Conservation (phyloP, 2,329 filamentous ascomycete species). For the Alternaria sp. region DNA sequence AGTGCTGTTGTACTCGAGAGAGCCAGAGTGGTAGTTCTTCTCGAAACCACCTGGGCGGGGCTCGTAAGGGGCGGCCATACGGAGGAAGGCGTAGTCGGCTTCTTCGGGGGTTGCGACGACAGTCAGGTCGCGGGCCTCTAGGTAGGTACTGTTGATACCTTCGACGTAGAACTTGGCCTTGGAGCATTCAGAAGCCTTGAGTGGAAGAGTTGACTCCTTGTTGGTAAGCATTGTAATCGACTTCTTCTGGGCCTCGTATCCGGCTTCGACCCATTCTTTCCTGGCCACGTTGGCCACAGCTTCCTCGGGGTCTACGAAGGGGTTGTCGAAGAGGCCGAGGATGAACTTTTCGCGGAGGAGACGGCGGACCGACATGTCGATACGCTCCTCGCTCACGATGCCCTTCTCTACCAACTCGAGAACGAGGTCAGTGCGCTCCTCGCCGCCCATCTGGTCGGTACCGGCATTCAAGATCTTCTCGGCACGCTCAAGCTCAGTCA, state of each 20-base stretch:
- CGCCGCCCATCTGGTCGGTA: conserved; percentile 61
- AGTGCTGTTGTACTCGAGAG: conserved; percentile 50
- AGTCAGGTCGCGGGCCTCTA: conserved; percentile 39
- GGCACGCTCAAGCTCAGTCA: conserved; percentile 52
- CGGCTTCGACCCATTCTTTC: conserved; percentile 50
- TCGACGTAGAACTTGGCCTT: conserved; percentile 47
- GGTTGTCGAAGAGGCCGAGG: conserved; percentile 60
- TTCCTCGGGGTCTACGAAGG: conserved; percentile 55
- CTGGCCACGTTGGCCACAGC: conserved; percentile 54
- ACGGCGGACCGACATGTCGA: conserved; percentile 56
- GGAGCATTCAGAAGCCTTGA: conserved; percentile 19
- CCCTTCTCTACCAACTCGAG: conserved; percentile 54
- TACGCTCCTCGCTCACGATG: conserved; percentile 51
- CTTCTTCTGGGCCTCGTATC: conserved; percentile 48
- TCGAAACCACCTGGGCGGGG: conserved; percentile 53
- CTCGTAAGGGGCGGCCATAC: conserved; percentile 50
- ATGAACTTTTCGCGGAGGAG: conserved; percentile 59
- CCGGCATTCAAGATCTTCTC: conserved; percentile 58
- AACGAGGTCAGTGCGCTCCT: conserved; percentile 57
- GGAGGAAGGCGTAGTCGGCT: conserved; percentile 52
- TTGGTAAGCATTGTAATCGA: conserved; percentile 48
- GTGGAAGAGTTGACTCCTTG: conserved; percentile 38
- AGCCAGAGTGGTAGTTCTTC: conserved; percentile 48
- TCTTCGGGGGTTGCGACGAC: conserved; percentile 47
- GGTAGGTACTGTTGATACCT: conserved; percentile 42